A percentile compares a stretch with the other conserved stretches of the same genome.
phyloP scores from a whole-genome alignment of 169 alveolate genomes.

The Plasmodium reichenowi region DNA sequence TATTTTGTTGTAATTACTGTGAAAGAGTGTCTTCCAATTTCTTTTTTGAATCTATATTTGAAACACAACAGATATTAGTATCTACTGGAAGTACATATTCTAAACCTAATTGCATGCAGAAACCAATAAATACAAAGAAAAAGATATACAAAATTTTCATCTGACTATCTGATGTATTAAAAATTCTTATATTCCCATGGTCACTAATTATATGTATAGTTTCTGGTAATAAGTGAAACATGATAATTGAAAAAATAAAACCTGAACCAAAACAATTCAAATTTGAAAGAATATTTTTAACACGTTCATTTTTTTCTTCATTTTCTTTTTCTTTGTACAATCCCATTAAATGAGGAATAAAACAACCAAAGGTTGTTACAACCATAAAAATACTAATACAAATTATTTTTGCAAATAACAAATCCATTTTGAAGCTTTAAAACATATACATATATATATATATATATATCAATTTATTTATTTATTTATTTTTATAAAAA shows the following conservation, averaged over 20 bases:
- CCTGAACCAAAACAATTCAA: constrained; percentile 74
- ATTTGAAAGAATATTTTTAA: constrained; percentile 32
- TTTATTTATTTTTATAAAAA: not conserved
- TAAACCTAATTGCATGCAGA: constrained; percentile 53
- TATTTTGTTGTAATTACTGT: constrained; percentile 21
- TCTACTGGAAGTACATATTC: constrained; percentile 66
- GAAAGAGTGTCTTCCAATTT: constrained; percentile 20
- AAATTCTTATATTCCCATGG: constrained; percentile 21
- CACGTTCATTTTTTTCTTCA: constrained; percentile 9
- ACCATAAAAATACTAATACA: constrained; percentile 44
- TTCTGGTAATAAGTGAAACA: constrained; percentile 69
- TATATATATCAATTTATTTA: not conserved
- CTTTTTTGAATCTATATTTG: constrained; percentile 6
- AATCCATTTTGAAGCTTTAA: constrained; percentile 24
- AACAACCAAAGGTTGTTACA: constrained; percentile 60
- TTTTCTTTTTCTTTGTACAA: constrained; percentile 21
- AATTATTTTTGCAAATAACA: constrained; percentile 37
- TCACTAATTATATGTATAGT: constrained; percentile 25
- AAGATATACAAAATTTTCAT: constrained; percentile 32
- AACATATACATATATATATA: not conserved
- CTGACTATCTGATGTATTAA: constrained; percentile 34
- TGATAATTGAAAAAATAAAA: constrained; percentile 54
- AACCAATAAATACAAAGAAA: constrained; percentile 67
- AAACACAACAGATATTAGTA: constrained; percentile 30
- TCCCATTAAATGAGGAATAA: constrained; percentile 48